Conservation (phyloP, 257 asterid genomes). For the Apocynum venetum region DNA sequence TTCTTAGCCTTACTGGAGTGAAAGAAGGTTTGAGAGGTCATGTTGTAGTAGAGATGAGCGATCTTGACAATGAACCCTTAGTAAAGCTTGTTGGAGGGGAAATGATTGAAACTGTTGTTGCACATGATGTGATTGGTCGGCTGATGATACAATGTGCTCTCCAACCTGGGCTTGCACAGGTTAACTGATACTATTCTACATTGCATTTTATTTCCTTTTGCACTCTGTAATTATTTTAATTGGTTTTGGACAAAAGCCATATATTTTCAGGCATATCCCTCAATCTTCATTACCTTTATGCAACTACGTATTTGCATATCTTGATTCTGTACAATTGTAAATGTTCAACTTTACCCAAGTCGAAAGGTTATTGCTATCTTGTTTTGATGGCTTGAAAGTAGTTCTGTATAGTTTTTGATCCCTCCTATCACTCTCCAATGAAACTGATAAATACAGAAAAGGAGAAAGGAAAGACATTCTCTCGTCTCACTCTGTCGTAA, state of each 20-base stretch:
- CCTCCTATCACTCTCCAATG: background rate
- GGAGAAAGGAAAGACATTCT: background rate
- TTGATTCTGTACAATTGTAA: background rate
- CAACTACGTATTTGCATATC: background rate
- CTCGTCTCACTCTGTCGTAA: background rate
- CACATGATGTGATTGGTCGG: conserved; percentile 97
- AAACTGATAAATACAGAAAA: background rate
- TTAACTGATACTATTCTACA: conserved; percentile 28
- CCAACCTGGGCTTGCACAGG: conserved; percentile 99
- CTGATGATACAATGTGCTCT: conserved; percentile 98
- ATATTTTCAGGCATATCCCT: background rate
- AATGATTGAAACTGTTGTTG: conserved; percentile 92
- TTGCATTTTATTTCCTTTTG: conserved; percentile 3
- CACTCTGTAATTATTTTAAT: background rate
- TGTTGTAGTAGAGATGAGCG: conserved; percentile 98
- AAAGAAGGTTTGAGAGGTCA: conserved; percentile 91
- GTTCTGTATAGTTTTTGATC: background rate
- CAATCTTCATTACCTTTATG: background rate
- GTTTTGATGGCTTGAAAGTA: background rate
- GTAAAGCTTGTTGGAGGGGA: conserved; percentile 99
- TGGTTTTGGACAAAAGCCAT: background rate
- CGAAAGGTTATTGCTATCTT: background rate
- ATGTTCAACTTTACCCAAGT: background rate
- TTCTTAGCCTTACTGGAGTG: conserved; percentile 92
- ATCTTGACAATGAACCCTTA: conserved; percentile 96